Percentiles rank a stretch among this genome's conserved stretches.
Evolutionary conservation across 2,329 filamentous ascomycete species (phyloP).

Genomic region (Exophiala dermatitidis): DNA sequence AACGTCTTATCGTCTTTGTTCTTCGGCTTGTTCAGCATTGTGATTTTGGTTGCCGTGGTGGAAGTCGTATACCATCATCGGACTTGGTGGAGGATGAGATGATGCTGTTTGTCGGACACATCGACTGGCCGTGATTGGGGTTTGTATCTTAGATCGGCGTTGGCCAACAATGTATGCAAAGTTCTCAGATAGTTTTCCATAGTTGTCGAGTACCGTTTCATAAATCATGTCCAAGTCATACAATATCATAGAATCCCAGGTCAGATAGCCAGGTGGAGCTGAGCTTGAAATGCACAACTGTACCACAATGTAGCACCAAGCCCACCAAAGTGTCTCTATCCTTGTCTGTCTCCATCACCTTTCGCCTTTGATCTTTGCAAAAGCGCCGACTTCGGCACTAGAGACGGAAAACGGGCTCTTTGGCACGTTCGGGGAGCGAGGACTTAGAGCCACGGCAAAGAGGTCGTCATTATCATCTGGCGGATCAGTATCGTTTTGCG

Average conservation of each 20-base stretch:
- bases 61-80: background rate
- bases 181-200: conserved; percentile 1
- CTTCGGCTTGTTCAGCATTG: too few species aligned
- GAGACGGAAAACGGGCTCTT: conserved; percentile 70
- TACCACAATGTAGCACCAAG: background rate
- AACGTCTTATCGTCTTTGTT: too few species aligned
- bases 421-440: conserved; percentile 76
- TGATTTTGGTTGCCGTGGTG: too few species aligned
- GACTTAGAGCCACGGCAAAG: conserved; percentile 81
- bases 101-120: too few species aligned
- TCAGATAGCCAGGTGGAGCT: too few species aligned
- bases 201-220: conserved; percentile 6
- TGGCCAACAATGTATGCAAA: background rate
- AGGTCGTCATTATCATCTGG: conserved; percentile 61
- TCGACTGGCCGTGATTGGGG: background rate
- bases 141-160: background rate
- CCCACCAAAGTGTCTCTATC: background rate
- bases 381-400: conserved; percentile 33
- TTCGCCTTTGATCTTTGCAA: conserved; percentile 26
- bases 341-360: conserved; percentile 4
- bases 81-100: background rate
- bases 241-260: background rate
- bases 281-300: too few species aligned
- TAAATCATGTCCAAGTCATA: conserved; percentile 8
- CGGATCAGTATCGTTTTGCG: conserved; percentile 46